Evolutionary conservation across 177 flowering plant genomes (phyloP), one percentile per base, ranked within the genome.

Genomic region (Vitis hybrid): DNA sequence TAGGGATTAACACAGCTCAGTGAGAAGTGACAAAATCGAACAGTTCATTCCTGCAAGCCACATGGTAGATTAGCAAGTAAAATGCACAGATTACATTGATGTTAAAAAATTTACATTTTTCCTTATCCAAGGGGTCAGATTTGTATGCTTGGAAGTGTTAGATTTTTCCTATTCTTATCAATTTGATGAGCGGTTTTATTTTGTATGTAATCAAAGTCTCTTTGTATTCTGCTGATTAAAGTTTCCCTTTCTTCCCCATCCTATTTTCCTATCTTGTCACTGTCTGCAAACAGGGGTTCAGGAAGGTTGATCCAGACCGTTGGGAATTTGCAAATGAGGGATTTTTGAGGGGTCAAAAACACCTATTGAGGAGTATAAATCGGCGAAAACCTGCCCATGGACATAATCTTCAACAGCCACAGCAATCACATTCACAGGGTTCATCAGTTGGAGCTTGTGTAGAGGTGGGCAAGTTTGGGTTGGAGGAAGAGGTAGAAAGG

Each of bases 281-380:
- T 27, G 30, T 27, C 30, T 11, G 40, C 27, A 32, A 68, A 66
- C 84, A 89, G 93, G 93, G 93, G 14, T 95, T 95, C 71, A 81
- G 92, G 79, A 95, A 95, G 79, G 97, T 95, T 75, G 99, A 95
- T 80, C 97, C 99, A 19, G 98, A 95, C 66, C 87, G 94, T 40
- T 93, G 96, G 97, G 99, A 95, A 76, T 95, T 95, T 75, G 98
- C 99, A 56, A 95, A 95, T 69, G 99, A 95, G 81, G 95, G 96
- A 15, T 95, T 95, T 67, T 66, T 95, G 65, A 85, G 93, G 80
- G 97, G 96, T 68, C 93, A 93, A 67, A 91, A 88, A 64, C 97
- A 95, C 72, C 75, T 93, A 65, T 83, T 95, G 60, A 91, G 75
- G 79, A 86, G 64, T 62, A 95, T 95, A 50, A 79, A 61, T 40